These are phyloP conservation scores for Aspergillus asperescens DNA, from an alignment of 495 filamentous ascomycete genomes.

Conservation along the genomic window DNA sequence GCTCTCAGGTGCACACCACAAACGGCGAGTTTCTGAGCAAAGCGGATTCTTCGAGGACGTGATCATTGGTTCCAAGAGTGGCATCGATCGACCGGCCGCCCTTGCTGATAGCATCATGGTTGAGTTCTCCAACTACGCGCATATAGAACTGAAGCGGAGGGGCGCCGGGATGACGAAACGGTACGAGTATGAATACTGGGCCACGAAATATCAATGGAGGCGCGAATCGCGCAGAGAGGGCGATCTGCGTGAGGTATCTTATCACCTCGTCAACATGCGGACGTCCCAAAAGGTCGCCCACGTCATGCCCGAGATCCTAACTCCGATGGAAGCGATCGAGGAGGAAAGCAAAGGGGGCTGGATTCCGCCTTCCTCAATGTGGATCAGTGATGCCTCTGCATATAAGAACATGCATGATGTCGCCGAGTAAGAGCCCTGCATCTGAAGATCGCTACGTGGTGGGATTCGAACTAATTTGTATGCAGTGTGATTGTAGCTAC, in stretches of 20 bases:
- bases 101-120: conserved; percentile 72
- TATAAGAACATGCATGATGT: conserved; percentile 67
- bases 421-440: conserved; percentile 72
- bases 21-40: conserved; percentile 57
- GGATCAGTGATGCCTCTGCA: conserved; percentile 69
- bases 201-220: conserved; percentile 79
- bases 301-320: conserved; percentile 75
- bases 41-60: conserved; percentile 37
- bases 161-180: conserved; percentile 66
- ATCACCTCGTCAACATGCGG: conserved; percentile 67
- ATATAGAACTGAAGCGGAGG: conserved; percentile 72
- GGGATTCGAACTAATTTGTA: conserved; percentile 20
- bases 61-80: conserved; percentile 16
- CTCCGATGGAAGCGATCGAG: conserved; percentile 60
- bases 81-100: conserved; percentile 32
- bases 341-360: conserved; percentile 81
- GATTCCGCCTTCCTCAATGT: conserved; percentile 85
- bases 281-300: conserved; percentile 65
- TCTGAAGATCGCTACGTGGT: conserved; percentile 4
- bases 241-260: conserved; percentile 60
- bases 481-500: conserved; percentile 81
- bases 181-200: conserved; percentile 93
- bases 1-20: conserved; percentile 17
- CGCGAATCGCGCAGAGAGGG: conserved; percentile 60
- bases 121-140: conserved; percentile 97